Conservation (phyloP, 1,284 basidiomycete species). For the Caloboletus firmus region DNA sequence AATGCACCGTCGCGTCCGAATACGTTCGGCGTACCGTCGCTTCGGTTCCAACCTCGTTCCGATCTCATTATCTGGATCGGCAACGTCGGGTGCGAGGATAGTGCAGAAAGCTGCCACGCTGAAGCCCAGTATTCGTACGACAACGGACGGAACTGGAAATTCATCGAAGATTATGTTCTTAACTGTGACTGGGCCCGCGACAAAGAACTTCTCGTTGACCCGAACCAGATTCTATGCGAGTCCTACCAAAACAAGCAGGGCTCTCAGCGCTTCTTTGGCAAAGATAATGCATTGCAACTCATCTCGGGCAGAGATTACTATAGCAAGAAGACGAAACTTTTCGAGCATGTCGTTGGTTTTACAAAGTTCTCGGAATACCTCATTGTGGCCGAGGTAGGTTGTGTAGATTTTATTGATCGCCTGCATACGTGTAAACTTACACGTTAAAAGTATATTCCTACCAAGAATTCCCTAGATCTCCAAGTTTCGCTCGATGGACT, state of each 20-base stretch:
- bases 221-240: slow-evolving; percentile 90
- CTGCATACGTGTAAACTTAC: slow-evolving; percentile 2
- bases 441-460: slow-evolving; percentile 54
- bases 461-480: slow-evolving; percentile 66
- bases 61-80: slow-evolving; percentile 94
- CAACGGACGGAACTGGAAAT: slow-evolving; percentile 77
- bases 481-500: slow-evolving; percentile 91
- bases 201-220: slow-evolving; percentile 74
- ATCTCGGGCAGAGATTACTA: slow-evolving; percentile 82
- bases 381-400: slow-evolving; percentile 85
- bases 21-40: slow-evolving; percentile 69
- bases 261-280: slow-evolving; percentile 60
- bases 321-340: slow-evolving; percentile 69
- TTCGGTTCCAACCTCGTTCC: slow-evolving; percentile 87
- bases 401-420: neutral
- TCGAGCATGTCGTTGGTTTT: slow-evolving; percentile 89
- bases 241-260: slow-evolving; percentile 83
- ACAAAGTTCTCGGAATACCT: slow-evolving; percentile 96
- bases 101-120: slow-evolving; percentile 58
- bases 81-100: slow-evolving; percentile 59
- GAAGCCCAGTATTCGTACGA: slow-evolving; percentile 74
- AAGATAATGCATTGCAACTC: slow-evolving; percentile 74
- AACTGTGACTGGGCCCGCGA: slow-evolving; percentile 94
- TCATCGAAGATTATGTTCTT: slow-evolving; percentile 84
- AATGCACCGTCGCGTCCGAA: slow-evolving; percentile 74